Percentiles rank a stretch among this genome's conserved stretches.
phyloP scores from a whole-genome alignment of 805 yeast genomes.

The Zygoascus ofunaensis region DNA sequence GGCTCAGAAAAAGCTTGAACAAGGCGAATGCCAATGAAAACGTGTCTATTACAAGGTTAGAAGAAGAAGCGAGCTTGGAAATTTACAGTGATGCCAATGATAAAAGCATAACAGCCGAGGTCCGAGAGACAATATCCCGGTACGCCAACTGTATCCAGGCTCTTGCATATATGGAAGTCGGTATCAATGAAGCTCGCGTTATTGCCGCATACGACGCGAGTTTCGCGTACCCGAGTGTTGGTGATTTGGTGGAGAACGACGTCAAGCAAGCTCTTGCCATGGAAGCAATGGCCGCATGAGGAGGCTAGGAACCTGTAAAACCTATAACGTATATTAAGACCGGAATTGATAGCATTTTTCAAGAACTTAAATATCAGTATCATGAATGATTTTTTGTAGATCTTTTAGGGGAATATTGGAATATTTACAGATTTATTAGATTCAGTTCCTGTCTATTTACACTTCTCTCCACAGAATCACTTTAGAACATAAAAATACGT shows the following conservation, averaged over 20 bases:
- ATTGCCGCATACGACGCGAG: constrained; percentile 83
- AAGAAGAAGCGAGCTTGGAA: constrained; percentile 84
- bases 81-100: constrained; percentile 89
- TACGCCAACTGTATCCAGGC: constrained; percentile 80
- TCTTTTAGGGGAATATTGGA: too few species aligned
- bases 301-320: background rate
- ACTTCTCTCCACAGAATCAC: too few species aligned
- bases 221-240: constrained; percentile 61
- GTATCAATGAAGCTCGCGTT: constrained; percentile 74
- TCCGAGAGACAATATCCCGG: constrained; percentile 68
- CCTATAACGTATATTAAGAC: background rate
- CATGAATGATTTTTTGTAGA: too few species aligned
- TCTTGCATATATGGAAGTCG: constrained; percentile 73
- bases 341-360: background rate
- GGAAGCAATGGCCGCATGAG: constrained; percentile 62
- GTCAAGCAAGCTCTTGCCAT: constrained; percentile 64
- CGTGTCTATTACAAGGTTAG: constrained; percentile 70
- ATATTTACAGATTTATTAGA: background rate
- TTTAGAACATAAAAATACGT: constrained; percentile 41
- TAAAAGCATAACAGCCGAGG: constrained; percentile 45
- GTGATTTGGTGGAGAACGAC: constrained; percentile 63
- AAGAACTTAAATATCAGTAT: too few species aligned
- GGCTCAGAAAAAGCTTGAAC: constrained; percentile 65
- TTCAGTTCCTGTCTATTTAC: background rate
- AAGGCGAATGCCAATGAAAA: constrained; percentile 19